phyloP scores from a whole-genome alignment of 1,139 yeast genomes.

The Hanseniaspora gamundiae region DNA sequence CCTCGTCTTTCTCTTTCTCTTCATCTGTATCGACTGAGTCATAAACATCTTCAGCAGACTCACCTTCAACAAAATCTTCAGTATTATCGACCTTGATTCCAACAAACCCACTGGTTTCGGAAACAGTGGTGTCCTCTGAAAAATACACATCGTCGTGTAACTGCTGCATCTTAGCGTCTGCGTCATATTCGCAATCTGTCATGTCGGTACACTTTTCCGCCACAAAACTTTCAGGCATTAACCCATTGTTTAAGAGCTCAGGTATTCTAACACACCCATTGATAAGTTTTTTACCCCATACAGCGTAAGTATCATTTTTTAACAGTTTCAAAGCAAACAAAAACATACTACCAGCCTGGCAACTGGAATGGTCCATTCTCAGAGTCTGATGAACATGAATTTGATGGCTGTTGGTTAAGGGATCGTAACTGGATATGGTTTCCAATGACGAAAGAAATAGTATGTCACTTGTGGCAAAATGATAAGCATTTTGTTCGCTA shows the following conservation, averaged over 20 bases:
- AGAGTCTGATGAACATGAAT: constrained; percentile 19
- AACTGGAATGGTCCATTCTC: constrained; percentile 45
- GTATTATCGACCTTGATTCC: constrained; percentile 2
- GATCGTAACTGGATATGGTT: constrained; percentile 13
- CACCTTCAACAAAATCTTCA: constrained; percentile 12
- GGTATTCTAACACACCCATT: constrained; percentile 50
- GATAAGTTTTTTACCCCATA: constrained; percentile 48
- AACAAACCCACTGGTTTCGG: constrained; percentile 4
- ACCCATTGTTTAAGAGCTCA: constrained; percentile 24
- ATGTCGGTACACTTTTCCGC: constrained; percentile 28
- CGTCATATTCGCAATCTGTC: constrained; percentile 21
- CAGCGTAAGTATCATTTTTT: constrained; percentile 38
- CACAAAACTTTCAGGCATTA: constrained; percentile 34
- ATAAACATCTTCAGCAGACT: constrained; percentile 6
- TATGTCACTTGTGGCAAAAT: background rate
- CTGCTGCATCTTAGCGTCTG: constrained; percentile 16
- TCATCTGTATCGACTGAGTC: background rate
- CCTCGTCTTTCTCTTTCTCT: background rate
- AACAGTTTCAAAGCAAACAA: constrained; percentile 54
- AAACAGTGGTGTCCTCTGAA: background rate
- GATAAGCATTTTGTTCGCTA: constrained; percentile 8
- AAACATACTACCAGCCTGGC: constrained; percentile 65
- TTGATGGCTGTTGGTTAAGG: constrained; percentile 16
- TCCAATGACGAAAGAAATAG: constrained; percentile 9
- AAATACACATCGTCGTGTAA: background rate